Conservation (phyloP, 768 basidiomycete species). For the Mycena albidolilacea region DNA sequence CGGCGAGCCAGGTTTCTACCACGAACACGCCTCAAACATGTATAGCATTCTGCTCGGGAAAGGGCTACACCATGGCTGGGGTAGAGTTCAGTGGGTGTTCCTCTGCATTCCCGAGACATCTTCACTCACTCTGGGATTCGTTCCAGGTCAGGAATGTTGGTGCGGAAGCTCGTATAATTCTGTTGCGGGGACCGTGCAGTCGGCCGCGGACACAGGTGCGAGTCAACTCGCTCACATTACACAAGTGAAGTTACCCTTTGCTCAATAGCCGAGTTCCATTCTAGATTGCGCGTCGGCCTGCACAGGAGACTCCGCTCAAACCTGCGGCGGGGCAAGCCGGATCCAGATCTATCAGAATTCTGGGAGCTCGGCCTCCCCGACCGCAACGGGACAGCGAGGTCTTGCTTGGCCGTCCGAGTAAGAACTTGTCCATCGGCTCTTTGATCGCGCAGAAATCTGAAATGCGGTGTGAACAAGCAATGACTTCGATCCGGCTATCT, state of each 20-base stretch:
- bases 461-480: neutral
- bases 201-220: slow-evolving; percentile 12
- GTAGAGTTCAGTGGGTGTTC: slow-evolving; percentile 13
- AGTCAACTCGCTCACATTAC: neutral
- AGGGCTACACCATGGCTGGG: slow-evolving; percentile 18
- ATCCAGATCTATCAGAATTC: slow-evolving; percentile 15
- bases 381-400: neutral
- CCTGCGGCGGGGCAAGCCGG: slow-evolving; percentile 18
- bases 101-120: neutral
- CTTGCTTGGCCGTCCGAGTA: slow-evolving; percentile 22
- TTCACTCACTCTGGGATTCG: neutral
- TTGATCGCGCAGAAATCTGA: neutral
- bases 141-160: slow-evolving; percentile 26
- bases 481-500: slow-evolving; percentile 14
- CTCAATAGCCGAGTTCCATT: too few species aligned
- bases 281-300: slow-evolving; percentile 16
- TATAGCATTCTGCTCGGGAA: slow-evolving; percentile 9
- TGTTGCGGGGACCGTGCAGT: slow-evolving; percentile 14
- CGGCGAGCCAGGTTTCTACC: neutral
- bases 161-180: slow-evolving; percentile 23
- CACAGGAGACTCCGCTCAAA: slow-evolving; percentile 14
- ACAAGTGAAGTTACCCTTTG: too few species aligned
- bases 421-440: neutral
- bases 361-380: slow-evolving; percentile 2
- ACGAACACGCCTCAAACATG: slow-evolving; percentile 21